Percentiles rank a stretch among this genome's conserved stretches.
These are phyloP conservation scores for Fusarium fujikuroi DNA, from an alignment of 2,329 filamentous ascomycete genomes.

Conservation along the genomic window DNA sequence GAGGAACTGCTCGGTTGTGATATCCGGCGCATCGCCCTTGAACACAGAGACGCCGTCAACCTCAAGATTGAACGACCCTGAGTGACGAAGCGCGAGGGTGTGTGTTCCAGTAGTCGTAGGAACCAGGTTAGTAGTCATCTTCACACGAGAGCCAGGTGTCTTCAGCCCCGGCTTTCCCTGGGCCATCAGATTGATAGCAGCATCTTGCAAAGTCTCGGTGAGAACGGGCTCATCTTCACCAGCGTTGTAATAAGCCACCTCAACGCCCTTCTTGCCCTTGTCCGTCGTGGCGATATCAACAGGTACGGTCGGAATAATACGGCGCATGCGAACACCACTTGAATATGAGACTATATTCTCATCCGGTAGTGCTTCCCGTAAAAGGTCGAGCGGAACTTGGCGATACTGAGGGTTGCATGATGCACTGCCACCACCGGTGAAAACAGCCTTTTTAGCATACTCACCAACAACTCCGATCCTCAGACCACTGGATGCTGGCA, in stretches of 20 bases:
- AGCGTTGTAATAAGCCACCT: neutral
- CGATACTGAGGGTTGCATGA: neutral
- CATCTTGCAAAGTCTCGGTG: neutral
- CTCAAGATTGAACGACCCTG: accelerated
- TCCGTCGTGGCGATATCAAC: accelerated
- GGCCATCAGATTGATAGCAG: neutral
- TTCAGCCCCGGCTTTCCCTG: neutral
- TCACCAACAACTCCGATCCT: neutral
- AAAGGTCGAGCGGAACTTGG: neutral
- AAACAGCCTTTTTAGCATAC: neutral
- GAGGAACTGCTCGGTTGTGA: neutral
- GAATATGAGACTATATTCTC: accelerated
- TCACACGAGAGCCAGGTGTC: accelerated
- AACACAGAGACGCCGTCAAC: accelerated
- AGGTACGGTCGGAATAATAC: neutral
- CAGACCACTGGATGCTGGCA: accelerated
- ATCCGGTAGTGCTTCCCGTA: accelerated
- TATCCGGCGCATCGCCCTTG: neutral
- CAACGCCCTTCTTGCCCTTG: neutral
- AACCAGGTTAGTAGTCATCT: neutral
- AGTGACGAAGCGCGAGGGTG: neutral
- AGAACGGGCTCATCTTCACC: accelerated
- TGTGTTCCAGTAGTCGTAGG: neutral
- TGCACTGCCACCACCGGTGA: neutral
- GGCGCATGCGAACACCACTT: neutral